Conservation (phyloP, 257 asterid genomes). For the Handroanthus guayacan region DNA sequence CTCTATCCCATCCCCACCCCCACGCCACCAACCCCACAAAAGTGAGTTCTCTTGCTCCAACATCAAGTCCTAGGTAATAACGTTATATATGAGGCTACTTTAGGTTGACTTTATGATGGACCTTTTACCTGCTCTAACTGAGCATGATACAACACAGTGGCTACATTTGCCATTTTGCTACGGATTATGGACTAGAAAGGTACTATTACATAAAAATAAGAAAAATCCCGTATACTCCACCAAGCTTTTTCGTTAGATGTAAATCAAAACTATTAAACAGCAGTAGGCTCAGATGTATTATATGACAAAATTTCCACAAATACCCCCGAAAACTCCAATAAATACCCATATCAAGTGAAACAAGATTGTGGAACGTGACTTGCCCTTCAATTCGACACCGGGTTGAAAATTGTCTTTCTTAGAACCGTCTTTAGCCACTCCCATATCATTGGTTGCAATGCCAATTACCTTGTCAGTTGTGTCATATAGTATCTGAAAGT, state of each 20-base stretch:
- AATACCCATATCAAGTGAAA: conserved; percentile 1
- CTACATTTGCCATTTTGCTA: background rate
- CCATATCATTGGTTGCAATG: conserved; percentile 97
- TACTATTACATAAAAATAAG: background rate
- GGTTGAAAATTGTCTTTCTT: conserved; percentile 81
- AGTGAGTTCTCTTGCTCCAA: background rate
- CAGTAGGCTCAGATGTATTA: background rate
- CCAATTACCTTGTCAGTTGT: conserved; percentile 75
- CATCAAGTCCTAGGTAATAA: conserved; percentile 14
- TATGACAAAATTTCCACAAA: background rate
- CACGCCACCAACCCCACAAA: background rate
- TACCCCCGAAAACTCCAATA: conserved; percentile 3
- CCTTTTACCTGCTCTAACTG: background rate
- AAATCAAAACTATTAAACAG: background rate
- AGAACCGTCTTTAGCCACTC: conserved; percentile 90
- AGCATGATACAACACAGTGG: background rate
- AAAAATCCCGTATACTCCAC: background rate
- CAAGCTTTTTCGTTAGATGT: background rate
- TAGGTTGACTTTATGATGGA: background rate
- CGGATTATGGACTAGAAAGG: background rate
- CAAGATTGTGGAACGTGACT: conserved; percentile 36
- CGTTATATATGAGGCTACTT: background rate
- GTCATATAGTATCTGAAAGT: conserved; percentile 72
- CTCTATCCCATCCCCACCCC: background rate
- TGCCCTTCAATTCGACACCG: conserved; percentile 93